Conservation (phyloP, 2,329 filamentous ascomycete genomes). For the Dryadomyces sulphureus region DNA sequence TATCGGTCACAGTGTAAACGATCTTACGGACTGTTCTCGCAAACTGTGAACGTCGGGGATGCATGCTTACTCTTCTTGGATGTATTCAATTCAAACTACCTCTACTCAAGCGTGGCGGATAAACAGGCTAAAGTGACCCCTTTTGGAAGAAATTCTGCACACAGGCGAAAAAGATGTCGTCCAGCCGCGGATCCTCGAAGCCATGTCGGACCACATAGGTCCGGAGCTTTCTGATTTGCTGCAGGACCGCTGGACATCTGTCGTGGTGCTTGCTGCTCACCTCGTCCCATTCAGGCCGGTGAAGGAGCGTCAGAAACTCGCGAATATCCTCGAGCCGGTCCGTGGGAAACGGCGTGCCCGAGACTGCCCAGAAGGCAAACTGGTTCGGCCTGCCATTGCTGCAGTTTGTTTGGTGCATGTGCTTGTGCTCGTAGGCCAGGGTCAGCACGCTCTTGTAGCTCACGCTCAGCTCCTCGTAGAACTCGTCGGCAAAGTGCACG, state of each 20-base stretch:
- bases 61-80: too few species aligned
- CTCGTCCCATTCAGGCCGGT: neutral
- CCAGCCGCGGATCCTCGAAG: too few species aligned
- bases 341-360: conserved; percentile 5
- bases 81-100: too few species aligned
- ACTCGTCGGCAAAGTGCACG: conserved; percentile 8
- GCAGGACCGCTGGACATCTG: neutral
- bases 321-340: conserved; percentile 1
- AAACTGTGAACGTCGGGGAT: too few species aligned
- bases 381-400: neutral
- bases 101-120: too few species aligned
- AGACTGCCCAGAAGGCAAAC: conserved; percentile 7
- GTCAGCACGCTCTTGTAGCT: neutral
- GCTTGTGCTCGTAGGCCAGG: conserved; percentile 3
- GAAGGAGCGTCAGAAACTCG: neutral
- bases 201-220: too few species aligned
- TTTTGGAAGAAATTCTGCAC: too few species aligned
- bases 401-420: neutral
- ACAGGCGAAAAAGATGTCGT: too few species aligned
- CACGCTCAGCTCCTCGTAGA: conserved; percentile 1
- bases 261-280: neutral
- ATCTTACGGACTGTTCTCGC: too few species aligned
- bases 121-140: too few species aligned
- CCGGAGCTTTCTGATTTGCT: too few species aligned
- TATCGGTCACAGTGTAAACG: too few species aligned